Evolutionary conservation across 2,329 filamentous ascomycete species (phyloP).

Genomic region (Gaeumannomyces sp.): DNA sequence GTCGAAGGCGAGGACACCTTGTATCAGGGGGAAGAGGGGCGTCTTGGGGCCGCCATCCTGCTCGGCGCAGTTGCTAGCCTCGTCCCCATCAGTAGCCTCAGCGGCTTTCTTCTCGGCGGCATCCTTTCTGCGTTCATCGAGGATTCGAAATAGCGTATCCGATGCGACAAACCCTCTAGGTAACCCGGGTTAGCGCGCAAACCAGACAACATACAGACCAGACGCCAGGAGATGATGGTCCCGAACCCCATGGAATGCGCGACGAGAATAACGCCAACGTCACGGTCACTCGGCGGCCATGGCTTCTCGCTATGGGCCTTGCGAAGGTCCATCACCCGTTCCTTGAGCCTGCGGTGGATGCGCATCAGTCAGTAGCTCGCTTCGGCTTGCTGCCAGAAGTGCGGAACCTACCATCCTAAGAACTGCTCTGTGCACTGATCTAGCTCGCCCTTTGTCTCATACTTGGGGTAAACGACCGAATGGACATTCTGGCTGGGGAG

Average conservation of each 20-base stretch:
- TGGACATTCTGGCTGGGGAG: constrained; percentile 52
- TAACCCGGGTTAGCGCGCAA: background rate
- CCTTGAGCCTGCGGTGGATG: constrained; percentile 55
- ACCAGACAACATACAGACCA: background rate
- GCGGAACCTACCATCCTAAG: constrained; percentile 35
- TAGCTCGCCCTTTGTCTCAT: constrained; percentile 66
- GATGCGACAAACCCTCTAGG: constrained; percentile 71
- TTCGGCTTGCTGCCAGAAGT: too few species aligned
- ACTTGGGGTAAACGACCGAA: constrained; percentile 62
- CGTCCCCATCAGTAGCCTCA: background rate
- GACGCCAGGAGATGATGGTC: background rate
- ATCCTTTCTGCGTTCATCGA: constrained; percentile 49
- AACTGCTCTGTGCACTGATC: constrained; percentile 39
- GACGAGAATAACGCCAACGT: constrained; percentile 70
- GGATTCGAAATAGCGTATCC: constrained; percentile 67
- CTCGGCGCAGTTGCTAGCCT: background rate
- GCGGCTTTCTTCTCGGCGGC: constrained; percentile 4
- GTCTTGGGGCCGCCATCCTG: too few species aligned
- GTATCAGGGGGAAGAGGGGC: constrained; percentile 69
- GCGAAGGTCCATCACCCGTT: constrained; percentile 69
- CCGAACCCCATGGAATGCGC: constrained; percentile 73
- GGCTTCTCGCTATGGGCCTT: constrained; percentile 65
- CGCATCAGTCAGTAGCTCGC: background rate
- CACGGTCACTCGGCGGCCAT: constrained; percentile 73
- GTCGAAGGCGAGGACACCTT: constrained; percentile 76